Evolutionary conservation across 495 filamentous ascomycete genomes (phyloP), one percentile per base, ranked within the genome.

Genomic region (Bacidia gigantensis): DNA sequence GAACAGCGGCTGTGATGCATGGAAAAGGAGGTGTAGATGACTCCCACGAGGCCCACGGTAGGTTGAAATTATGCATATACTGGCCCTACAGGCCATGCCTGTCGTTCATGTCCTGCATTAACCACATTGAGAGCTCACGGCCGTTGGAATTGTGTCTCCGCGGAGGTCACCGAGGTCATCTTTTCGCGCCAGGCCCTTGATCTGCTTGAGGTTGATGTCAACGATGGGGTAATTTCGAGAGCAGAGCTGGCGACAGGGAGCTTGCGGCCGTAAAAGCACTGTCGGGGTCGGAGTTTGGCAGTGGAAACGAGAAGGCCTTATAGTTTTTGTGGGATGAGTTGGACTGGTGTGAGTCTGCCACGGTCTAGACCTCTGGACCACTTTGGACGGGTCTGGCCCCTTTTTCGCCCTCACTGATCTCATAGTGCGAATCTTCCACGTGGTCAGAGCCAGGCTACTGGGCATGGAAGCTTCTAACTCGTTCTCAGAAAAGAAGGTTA

Each of bases 401-500:
- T n/a, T n/a, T n/a, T n/a, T n/a, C n/a, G n/a, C n/a, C n/a, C n/a
- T n/a, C n/a, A n/a, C 29, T 35, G 29, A 35, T 14, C 29, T 35
- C 29, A 35, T 35, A 14, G 29, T 14, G 29, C 14, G 7, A 14
- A 5, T 35, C 29, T 35, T 35, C 29, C 29, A 35, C 29, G 29
- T 35, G 29, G 29, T 35, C 29, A 7, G n/a, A 35, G 29, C 29
- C 29, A 35, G 29, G 29, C 14, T 35, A 14, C 29, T 35, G 29
- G 29, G 29, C 5, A 24, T 49, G 14, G 23, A 29, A 17, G 35
- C 20, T 24, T 49, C 23, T 29, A 29, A 29, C 46, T 49, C 46
- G 3, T 49, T 32, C 25, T n/a, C 14, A 47, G 22, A 39, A 51
- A 51, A 35, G 29, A 35, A 35, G 29, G 35, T 38, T 50, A 29